phyloP scores from a whole-genome alignment of 306 rosid species.

The Chamaecrista fasciculata region DNA sequence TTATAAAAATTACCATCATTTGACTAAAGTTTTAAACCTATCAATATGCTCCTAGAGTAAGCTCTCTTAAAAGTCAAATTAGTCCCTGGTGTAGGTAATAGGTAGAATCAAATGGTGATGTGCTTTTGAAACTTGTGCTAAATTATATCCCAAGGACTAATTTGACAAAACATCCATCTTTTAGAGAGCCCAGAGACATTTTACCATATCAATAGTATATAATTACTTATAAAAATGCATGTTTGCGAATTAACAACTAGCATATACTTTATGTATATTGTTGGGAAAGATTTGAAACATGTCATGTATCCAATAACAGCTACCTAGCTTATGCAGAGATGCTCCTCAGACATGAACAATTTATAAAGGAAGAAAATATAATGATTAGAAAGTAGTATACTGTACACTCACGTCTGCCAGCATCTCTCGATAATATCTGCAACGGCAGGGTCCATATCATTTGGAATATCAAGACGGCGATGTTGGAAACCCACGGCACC shows the following conservation, averaged over 20 bases:
- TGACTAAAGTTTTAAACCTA: background rate
- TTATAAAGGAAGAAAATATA: conserved; percentile 10
- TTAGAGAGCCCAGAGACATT: no score
- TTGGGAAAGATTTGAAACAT: conserved; percentile 1
- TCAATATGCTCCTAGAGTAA: background rate
- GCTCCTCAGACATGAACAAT: background rate
- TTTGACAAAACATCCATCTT: no score
- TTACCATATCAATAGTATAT: background rate
- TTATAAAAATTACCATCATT: background rate
- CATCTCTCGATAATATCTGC: conserved; percentile 78
- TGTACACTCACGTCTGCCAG: conserved; percentile 90
- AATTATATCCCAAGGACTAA: no score
- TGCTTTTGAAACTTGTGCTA: background rate
- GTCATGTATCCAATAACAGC: conserved; percentile 1
- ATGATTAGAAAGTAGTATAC: background rate
- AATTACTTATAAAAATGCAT: background rate
- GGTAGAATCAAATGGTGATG: background rate
- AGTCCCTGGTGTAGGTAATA: background rate
- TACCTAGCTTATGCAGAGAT: background rate
- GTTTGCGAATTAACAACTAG: background rate
- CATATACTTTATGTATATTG: background rate
- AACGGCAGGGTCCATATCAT: conserved; percentile 65
- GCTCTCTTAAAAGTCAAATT: background rate
- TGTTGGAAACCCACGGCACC: conserved; percentile 99
- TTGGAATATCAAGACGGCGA: conserved; percentile 98